These are phyloP conservation scores for Trypanosoma lewisi DNA, from an alignment of 208 protist species.

Conservation along the genomic window DNA sequence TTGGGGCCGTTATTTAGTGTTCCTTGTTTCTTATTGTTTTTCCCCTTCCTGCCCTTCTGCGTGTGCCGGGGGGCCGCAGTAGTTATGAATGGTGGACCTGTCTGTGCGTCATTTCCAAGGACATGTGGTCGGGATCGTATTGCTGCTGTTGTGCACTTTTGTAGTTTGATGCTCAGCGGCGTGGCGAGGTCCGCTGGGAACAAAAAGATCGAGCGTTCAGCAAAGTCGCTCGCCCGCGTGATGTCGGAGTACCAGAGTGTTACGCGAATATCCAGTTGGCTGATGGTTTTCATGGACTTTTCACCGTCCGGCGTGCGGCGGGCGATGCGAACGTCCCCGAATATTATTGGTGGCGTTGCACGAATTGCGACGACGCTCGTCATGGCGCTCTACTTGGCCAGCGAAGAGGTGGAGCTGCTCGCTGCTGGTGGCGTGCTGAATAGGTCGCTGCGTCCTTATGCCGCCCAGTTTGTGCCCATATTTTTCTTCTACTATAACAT, in stretches of 20 bases:
- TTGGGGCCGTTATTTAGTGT: too few species aligned
- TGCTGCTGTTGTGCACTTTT: slow-evolving; percentile 66
- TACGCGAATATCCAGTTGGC: slow-evolving; percentile 73
- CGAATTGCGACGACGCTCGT: slow-evolving; percentile 59
- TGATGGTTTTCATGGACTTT: slow-evolving; percentile 53
- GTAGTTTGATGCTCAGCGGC: slow-evolving; percentile 43
- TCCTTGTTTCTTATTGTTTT: slow-evolving; percentile 1
- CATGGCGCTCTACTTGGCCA: slow-evolving; percentile 75
- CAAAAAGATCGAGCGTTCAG: slow-evolving; percentile 35
- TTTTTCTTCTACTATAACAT: slow-evolving; percentile 89
- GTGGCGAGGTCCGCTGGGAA: slow-evolving; percentile 41
- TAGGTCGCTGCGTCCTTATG: slow-evolving; percentile 30
- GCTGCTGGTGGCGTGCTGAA: slow-evolving; percentile 50
- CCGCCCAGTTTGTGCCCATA: slow-evolving; percentile 69
- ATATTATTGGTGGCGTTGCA: slow-evolving; percentile 39
- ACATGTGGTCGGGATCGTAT: slow-evolving; percentile 60
- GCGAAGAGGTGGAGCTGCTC: slow-evolving; percentile 72
- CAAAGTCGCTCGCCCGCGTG: slow-evolving; percentile 49
- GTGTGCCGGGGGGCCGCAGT: not conserved
- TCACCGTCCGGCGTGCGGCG: slow-evolving; percentile 44
- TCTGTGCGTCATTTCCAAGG: not conserved
- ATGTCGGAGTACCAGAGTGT: slow-evolving; percentile 67
- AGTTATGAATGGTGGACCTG: slow-evolving; percentile 1
- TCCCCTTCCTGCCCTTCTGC: not conserved
- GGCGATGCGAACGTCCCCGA: slow-evolving; percentile 37